Percentiles rank a stretch among this genome's conserved stretches.
Conservation (phyloP, 805 yeast genomes). For the Candida piceae region DNA sequence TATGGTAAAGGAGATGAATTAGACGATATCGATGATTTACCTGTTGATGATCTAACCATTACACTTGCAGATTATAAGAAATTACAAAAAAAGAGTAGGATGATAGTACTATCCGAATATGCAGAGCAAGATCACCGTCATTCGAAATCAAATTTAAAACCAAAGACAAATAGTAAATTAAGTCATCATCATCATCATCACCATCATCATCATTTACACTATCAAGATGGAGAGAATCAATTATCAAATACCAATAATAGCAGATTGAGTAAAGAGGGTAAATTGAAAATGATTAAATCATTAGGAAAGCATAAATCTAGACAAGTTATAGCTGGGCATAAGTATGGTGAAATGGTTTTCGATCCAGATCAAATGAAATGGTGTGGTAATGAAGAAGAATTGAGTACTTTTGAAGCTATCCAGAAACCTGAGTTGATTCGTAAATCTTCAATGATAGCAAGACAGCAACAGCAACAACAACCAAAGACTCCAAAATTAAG, state of each 20-base stretch:
- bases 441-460: conserved; percentile 4
- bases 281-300: conserved; percentile 25
- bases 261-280: conserved; percentile 28
- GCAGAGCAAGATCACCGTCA: conserved; percentile 16
- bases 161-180: background rate
- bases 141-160: too few species aligned
- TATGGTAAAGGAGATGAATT: conserved; percentile 14
- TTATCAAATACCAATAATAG: conserved; percentile 14
- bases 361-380: conserved; percentile 48
- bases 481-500: conserved; percentile 26
- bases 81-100: conserved; percentile 18
- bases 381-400: conserved; percentile 64
- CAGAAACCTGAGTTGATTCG: conserved; percentile 35
- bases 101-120: conserved; percentile 25
- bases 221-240: conserved; percentile 1
- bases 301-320: conserved; percentile 22
- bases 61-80: conserved; percentile 24
- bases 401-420: conserved; percentile 43
- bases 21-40: conserved; percentile 23
- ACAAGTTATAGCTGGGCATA: conserved; percentile 26
- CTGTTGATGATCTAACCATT: conserved; percentile 24
- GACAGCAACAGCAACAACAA: conserved; percentile 20
- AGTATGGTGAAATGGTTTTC: conserved; percentile 44
- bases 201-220: conserved; percentile 5
- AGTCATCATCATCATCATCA: conserved; percentile 7